Percentiles rank a stretch among this genome's conserved stretches.
Evolutionary conservation across 345 rosid species (phyloP).

Genomic region (Citropsis articulata): DNA sequence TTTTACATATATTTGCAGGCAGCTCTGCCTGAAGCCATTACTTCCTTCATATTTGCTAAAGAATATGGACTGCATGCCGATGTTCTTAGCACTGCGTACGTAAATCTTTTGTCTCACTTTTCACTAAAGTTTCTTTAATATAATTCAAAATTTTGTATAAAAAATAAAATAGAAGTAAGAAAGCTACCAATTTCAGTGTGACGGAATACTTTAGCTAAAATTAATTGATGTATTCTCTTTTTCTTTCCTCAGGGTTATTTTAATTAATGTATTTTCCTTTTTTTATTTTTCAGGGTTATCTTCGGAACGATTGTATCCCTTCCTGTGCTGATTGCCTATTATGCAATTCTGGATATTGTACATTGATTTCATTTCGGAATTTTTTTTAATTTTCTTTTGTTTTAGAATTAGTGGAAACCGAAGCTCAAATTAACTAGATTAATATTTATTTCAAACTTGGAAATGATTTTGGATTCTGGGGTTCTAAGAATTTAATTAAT

Average conservation of each 20-base stretch:
- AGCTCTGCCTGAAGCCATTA: slow-evolving; percentile 77
- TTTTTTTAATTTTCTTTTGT: too few relatives aligned
- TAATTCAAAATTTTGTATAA: too few relatives aligned
- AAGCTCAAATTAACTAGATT: too few relatives aligned
- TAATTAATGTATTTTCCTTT: not conserved
- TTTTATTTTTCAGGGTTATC: slow-evolving; percentile 52
- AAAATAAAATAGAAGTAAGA: not conserved
- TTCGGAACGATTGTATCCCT: slow-evolving; percentile 66
- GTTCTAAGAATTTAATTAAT: too few relatives aligned
- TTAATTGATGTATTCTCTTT: not conserved
- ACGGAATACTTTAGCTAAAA: too few relatives aligned
- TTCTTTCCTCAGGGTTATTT: slow-evolving; percentile 49
- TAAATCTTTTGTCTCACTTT: not conserved
- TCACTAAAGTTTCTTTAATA: too few relatives aligned
- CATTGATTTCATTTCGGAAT: slow-evolving; percentile 7
- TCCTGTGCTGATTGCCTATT: slow-evolving; percentile 63
- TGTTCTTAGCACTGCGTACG: slow-evolving; percentile 85
- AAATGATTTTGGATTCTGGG: too few relatives aligned
- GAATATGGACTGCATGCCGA: slow-evolving; percentile 74
- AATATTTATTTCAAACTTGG: too few relatives aligned
- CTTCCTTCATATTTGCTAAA: slow-evolving; percentile 71
- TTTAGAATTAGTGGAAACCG: too few relatives aligned
- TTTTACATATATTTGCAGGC: slow-evolving; percentile 38
- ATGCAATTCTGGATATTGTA: slow-evolving; percentile 44
- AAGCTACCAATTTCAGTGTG: too few relatives aligned